These are phyloP conservation scores for Hygrocybe coccinea DNA, from an alignment of 768 basidiomycete genomes.

Conservation along the genomic window DNA sequence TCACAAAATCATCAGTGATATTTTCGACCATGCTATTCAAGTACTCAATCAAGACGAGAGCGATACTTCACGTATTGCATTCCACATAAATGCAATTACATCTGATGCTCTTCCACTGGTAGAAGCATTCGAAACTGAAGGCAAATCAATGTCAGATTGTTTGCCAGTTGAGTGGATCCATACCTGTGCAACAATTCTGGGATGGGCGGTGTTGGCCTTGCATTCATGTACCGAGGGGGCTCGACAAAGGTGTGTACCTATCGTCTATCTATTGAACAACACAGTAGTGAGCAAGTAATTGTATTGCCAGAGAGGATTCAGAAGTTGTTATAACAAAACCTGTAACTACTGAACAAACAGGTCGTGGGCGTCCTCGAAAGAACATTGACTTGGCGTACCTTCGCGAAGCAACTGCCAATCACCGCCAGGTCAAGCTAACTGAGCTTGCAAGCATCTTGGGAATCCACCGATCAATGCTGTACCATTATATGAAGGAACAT, in stretches of 20 bases:
- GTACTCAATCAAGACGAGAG: neutral
- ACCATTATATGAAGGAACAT: neutral
- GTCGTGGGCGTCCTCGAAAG: neutral
- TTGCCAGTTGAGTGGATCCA: neutral
- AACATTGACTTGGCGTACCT: neutral
- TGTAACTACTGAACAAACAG: neutral
- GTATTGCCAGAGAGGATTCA: neutral
- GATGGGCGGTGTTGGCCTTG: neutral
- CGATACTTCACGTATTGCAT: neutral
- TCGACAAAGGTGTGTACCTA: neutral
- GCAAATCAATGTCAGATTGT: neutral
- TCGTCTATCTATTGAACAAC: neutral
- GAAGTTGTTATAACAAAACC: neutral
- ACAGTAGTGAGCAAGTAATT: neutral
- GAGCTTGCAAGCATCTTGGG: constrained; percentile 1
- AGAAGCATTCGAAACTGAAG: neutral
- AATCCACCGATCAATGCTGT: constrained; percentile 1
- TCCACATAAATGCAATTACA: neutral
- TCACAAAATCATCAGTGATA: neutral
- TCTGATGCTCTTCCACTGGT: neutral
- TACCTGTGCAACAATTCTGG: neutral
- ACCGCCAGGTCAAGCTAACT: neutral
- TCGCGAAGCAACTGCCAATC: neutral
- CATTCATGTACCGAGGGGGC: neutral
- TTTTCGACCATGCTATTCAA: neutral